Conservation (phyloP, 371 early-diverging fungal species). For the Choanephora cucurbitarum region DNA sequence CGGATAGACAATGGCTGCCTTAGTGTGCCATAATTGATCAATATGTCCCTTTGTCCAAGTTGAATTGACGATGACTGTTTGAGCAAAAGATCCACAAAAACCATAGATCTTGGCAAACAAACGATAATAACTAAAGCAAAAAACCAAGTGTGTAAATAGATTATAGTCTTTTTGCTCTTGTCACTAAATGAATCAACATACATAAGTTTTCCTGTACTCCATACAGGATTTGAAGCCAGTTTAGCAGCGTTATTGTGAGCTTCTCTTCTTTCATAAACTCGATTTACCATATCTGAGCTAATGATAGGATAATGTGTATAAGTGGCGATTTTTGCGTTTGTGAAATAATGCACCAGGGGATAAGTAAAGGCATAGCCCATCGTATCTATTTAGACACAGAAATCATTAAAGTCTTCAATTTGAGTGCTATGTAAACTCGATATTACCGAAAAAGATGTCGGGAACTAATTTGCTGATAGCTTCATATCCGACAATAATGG, state of each 20-base stretch:
- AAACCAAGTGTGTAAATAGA: too few relatives aligned
- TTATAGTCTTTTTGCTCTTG: too few relatives aligned
- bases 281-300: conserved; percentile 92
- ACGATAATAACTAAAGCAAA: conserved; percentile 80
- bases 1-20: conserved; percentile 82
- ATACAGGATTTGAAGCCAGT: conserved; percentile 58
- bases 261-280: conserved; percentile 68
- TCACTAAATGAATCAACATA: too few relatives aligned
- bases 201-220: conserved; percentile 68
- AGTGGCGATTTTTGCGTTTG: conserved; percentile 68
- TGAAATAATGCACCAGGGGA: conserved; percentile 74
- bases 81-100: conserved; percentile 76
- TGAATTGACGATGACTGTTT: conserved; percentile 88
- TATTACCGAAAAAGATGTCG: conserved; percentile 82
- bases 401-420: too few relatives aligned
- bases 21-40: conserved; percentile 68
- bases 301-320: conserved; percentile 97
- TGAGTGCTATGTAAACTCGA: neutral
- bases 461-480: conserved; percentile 72
- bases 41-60: conserved; percentile 95
- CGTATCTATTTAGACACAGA: conserved; percentile 64
- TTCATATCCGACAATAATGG: conserved; percentile 75
- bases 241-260: conserved; percentile 66
- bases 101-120: conserved; percentile 78
- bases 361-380: conserved; percentile 95